Conservation (phyloP, 257 asterid genomes). For the Phtheirospermum japonicum region DNA sequence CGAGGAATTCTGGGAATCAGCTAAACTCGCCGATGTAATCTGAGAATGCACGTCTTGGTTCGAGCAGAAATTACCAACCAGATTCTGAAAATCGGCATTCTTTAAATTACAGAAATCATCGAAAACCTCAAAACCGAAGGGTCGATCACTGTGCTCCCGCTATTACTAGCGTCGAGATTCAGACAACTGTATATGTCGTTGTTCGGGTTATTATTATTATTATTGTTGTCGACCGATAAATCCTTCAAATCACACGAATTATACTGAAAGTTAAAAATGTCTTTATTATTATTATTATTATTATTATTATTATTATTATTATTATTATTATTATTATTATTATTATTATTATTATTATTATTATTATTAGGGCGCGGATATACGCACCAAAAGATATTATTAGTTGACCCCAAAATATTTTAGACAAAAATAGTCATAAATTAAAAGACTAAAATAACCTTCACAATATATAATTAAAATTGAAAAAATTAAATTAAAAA, state of each 20-base stretch:
- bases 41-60: conserved; percentile 80
- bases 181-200: conserved; percentile 71
- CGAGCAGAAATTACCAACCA: conserved; percentile 52
- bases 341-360: no score
- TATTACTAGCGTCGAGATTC: conserved; percentile 58
- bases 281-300: conserved; percentile 44
- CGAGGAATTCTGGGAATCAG: no score
- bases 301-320: conserved; percentile 51
- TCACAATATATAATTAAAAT: no score
- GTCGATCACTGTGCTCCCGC: conserved; percentile 74
- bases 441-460: no score
- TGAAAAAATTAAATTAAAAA: no score
- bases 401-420: no score
- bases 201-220: conserved; percentile 27
- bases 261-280: no score
- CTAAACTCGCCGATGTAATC: no score
- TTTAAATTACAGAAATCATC: conserved; percentile 59
- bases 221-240: conserved; percentile 40
- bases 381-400: no score
- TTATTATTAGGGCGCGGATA: no score
- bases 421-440: no score
- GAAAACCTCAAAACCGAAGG: conserved; percentile 62
- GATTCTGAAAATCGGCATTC: conserved; percentile 50
- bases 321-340: conserved; percentile 32
- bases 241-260: no score